Evolutionary conservation across 371 early-diverging fungal species (phyloP).

Genomic region (Choanephora cucurbitarum): DNA sequence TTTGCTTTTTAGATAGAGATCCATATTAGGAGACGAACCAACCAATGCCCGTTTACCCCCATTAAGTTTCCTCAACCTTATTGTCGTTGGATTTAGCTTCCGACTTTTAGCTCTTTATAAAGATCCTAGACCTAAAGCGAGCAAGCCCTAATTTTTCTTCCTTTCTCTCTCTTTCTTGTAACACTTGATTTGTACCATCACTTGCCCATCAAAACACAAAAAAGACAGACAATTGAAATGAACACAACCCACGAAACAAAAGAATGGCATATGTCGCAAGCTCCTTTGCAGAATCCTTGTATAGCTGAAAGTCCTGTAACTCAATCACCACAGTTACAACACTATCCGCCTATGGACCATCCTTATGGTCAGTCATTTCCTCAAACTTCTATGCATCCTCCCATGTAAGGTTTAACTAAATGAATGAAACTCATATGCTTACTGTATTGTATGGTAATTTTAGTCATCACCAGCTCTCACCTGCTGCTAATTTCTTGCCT

Average conservation of each 20-base stretch:
- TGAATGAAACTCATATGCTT: conserved; percentile 2
- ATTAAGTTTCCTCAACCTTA: conserved; percentile 28
- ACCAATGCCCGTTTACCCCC: conserved; percentile 5
- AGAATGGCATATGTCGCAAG: conserved; percentile 44
- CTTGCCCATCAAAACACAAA: conserved; percentile 1
- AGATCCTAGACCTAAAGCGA: conserved; percentile 21
- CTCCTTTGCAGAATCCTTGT: conserved; percentile 30
- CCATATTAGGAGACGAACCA: conserved; percentile 13
- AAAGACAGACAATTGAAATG: conserved; percentile 24
- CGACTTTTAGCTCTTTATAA: conserved; percentile 23
- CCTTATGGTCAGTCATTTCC: conserved; percentile 30
- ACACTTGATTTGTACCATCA: neutral
- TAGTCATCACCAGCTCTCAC: conserved; percentile 31
- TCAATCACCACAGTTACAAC: conserved; percentile 32
- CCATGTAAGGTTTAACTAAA: conserved; percentile 33
- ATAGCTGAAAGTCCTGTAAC: conserved; percentile 27
- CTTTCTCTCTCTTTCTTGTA: conserved; percentile 10
- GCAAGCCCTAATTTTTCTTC: conserved; percentile 9
- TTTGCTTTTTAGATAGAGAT: too few species aligned
- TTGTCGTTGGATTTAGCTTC: conserved; percentile 22
- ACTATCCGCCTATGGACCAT: conserved; percentile 33
- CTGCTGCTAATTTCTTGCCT: conserved; percentile 30
- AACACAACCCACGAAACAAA: conserved; percentile 40
- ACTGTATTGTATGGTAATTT: conserved; percentile 31
- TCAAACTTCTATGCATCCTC: conserved; percentile 38